Base-by-base conservation (phyloP, 768 basidiomycete genomes). In the Gymnopilus dilepis region DNA sequence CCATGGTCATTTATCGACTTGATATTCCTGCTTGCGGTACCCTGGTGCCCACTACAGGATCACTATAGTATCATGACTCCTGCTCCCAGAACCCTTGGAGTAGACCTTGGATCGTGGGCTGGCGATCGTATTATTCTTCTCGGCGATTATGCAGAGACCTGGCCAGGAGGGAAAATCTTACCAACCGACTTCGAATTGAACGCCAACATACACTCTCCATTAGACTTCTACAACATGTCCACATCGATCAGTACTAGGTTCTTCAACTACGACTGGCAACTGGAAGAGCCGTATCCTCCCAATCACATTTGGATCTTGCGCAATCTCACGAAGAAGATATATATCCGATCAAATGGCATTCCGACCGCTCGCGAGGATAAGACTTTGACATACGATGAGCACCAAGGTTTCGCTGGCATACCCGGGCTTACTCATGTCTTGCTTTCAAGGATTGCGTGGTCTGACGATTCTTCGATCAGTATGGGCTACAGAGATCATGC, bases 91-190 rank as follows among this genome's bases (percentile, higher is more conserved):
- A 26, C 12, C 12, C 34, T 9, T 17, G 38, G 33, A 30, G 7
- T 22, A 28, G n/a, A 12, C 17, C 47, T 38, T 19, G 50, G 50
- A 2, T 42, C 59, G 9, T 72, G 69, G 71, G 65, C 65, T 19
- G 66, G 69, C 3, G 60, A 69, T 38, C 66, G 71, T 6, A 62
- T 71, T 47, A 66, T 71, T 17, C 66, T 61, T 56, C 12, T 68
- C 34, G 64, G 67, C 1, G 66, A 68, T 41, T 64, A 67, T 13
- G 52, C 60, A 4, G 45, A 56, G 0, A 59, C 65, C 26, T 48
- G 60, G 28, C 69, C 67, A 1, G 48, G 38, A 9, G 34, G 34
- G 6, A 31, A 60, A 17, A n/a, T n/a, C n/a, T n/a, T n/a, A n/a
- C n/a, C 38, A 30, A 3, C 26, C 3, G 26, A 41, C n/a, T n/a